Base-by-base conservation (phyloP, 2,329 filamentous ascomycete genomes). In the Trichoderma cornu-damae region DNA sequence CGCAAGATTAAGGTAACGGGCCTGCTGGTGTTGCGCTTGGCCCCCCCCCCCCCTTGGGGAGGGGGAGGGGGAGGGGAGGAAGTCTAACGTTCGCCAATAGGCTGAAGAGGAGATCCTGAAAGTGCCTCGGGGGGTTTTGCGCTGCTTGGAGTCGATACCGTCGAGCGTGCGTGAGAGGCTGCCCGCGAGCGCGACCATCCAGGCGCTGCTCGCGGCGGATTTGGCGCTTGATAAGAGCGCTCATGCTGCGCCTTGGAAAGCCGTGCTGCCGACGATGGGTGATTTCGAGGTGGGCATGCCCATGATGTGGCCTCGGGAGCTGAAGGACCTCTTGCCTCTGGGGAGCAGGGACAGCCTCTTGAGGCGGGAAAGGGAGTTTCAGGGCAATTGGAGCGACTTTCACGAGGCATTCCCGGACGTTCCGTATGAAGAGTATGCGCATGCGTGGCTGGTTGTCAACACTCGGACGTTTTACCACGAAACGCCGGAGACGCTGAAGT, bases 151-250 rank as follows among this genome's bases (percentile, higher is more conserved):
- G 28, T 80, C 80, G 0, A 75, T 88, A 9, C 80, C 84, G 6
- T 73, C 76, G 34, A 61, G 71, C 1, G 79, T 91, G 49, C 72
- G 77, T 24, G 68, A 73, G 16, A 76, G 74, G 34, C 76, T 88
- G 2, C 76, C 80, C 0, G 71, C 74, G 8, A 75, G 77, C 57
- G 79, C 82, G 40, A 81, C 84, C 1, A 79, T 89, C 11, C 90
- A 95, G 60, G 87, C 85, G 6, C 79, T 90, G 18, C 75, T 95
- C 1, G 88, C 90, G 8, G 81, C 86, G 1, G 83, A 86, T 61
- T 73, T 92, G 11, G 79, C 82, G 4, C 75, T 86, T 16, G 77
- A 84, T 54, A 69, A 72, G 3, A 71, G 65, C 70, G 66, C 72
- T 14, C 75, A 76, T 32, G 80, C 79, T 63, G 69, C 72, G 0